These are phyloP conservation scores for Epichloe coenophiala DNA, from an alignment of 2,329 filamentous ascomycete species.

Conservation along the genomic window DNA sequence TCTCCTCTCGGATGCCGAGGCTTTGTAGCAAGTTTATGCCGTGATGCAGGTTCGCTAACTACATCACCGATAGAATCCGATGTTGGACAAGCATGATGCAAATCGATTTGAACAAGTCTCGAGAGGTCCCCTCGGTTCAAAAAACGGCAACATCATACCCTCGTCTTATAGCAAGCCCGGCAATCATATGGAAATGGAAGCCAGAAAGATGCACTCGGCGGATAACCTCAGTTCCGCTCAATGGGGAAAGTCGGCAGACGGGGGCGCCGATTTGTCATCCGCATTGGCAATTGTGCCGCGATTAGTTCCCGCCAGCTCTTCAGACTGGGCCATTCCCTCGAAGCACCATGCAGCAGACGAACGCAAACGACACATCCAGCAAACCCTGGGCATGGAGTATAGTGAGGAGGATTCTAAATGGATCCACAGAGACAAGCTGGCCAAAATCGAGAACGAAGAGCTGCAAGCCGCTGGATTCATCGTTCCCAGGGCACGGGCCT, in stretches of 20 bases:
- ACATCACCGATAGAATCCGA: conserved; percentile 3
- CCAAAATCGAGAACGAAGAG: conserved; percentile 67
- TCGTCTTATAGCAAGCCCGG: conserved; percentile 8
- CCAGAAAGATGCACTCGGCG: conserved; percentile 23
- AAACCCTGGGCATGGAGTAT: conserved; percentile 13
- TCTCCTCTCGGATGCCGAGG: neutral
- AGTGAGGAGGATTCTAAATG: conserved; percentile 55
- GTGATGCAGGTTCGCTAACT: neutral
- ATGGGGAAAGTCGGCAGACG: conserved; percentile 13
- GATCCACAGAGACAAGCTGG: conserved; percentile 78
- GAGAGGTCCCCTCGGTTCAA: conserved; percentile 8
- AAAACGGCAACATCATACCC: conserved; percentile 14
- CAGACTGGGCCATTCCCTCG: conserved; percentile 7
- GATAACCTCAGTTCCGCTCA: conserved; percentile 18
- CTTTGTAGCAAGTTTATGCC: neutral
- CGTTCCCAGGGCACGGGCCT: conserved; percentile 38
- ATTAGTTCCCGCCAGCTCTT: conserved; percentile 7
- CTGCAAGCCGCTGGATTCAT: conserved; percentile 65
- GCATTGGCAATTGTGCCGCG: conserved; percentile 13
- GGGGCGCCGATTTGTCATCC: conserved; percentile 9
- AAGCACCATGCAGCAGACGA: conserved; percentile 14
- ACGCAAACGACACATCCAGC: conserved; percentile 13
- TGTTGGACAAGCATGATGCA: conserved; percentile 5
- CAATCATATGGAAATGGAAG: conserved; percentile 14
- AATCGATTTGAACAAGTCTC: conserved; percentile 6